Percentiles rank a stretch among this genome's conserved stretches.
Conservation (phyloP, 108 stramenopile genomes). For the Stephanodiscus minutulus region DNA sequence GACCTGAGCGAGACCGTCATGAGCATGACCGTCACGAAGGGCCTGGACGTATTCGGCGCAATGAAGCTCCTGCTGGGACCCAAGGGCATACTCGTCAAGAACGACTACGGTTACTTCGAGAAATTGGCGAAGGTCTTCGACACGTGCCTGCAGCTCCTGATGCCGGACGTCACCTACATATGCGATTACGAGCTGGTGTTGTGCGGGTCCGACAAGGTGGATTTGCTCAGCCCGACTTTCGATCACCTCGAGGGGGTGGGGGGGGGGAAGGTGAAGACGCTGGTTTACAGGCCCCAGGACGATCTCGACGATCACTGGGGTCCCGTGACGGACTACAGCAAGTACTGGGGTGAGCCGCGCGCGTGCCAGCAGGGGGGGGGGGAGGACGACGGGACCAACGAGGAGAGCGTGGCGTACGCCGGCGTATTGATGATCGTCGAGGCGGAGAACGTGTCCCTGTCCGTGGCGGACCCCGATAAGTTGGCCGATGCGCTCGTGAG, state of each 20-base stretch:
- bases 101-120: constrained; percentile 54
- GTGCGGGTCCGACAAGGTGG: constrained; percentile 33
- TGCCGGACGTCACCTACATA: constrained; percentile 43
- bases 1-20: constrained; percentile 65
- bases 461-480: constrained; percentile 21
- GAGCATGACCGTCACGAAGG: constrained; percentile 56
- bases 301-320: constrained; percentile 39
- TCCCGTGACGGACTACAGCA: constrained; percentile 36
- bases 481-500: constrained; percentile 22
- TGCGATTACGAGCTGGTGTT: constrained; percentile 46
- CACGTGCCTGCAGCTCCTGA: constrained; percentile 28
- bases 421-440: constrained; percentile 64
- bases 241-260: constrained; percentile 32
- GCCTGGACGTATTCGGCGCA: constrained; percentile 59
- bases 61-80: constrained; percentile 51
- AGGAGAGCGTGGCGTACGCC: constrained; percentile 29
- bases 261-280: constrained; percentile 38
- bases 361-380: constrained; percentile 8
- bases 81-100: constrained; percentile 61
- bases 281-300: constrained; percentile 40
- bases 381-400: constrained; percentile 13
- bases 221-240: constrained; percentile 36
- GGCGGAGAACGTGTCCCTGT: constrained; percentile 57
- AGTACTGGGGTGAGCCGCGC: constrained; percentile 44
- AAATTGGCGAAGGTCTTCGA: constrained; percentile 43